Evolutionary conservation across 2,329 filamentous ascomycete genomes (phyloP).

Genomic region (Hypoxylon sp.): DNA sequence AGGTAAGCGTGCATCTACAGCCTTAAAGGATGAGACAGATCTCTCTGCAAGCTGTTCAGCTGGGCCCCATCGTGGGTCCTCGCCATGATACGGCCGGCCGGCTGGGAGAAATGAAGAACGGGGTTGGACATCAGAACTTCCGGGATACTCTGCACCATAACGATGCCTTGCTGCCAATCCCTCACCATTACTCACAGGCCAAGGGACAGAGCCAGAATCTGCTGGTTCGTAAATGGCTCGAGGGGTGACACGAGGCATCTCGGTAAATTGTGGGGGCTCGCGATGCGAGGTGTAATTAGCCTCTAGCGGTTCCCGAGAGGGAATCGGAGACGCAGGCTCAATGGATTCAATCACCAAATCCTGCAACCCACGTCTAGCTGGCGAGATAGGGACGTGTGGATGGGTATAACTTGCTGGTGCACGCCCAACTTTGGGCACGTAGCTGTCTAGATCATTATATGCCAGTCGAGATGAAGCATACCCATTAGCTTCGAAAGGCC

Average conservation of each 20-base stretch:
- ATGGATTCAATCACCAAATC: slow-evolving; percentile 47
- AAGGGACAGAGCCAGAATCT: slow-evolving; percentile 27
- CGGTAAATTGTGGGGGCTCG: slow-evolving; percentile 35
- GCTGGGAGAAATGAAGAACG: slow-evolving; percentile 37
- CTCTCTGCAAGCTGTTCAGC: slow-evolving; percentile 32
- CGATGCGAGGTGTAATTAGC: slow-evolving; percentile 26
- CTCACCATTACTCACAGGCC: slow-evolving; percentile 35
- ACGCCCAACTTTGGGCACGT: slow-evolving; percentile 48
- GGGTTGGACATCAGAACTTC: slow-evolving; percentile 28
- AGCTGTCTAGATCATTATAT: slow-evolving; percentile 37
- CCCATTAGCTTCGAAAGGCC: slow-evolving; percentile 17
- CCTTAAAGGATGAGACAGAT: slow-evolving; percentile 10
- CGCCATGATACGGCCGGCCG: slow-evolving; percentile 33
- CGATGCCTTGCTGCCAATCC: slow-evolving; percentile 37
- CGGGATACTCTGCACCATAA: slow-evolving; percentile 38
- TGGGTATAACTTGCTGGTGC: slow-evolving; percentile 20
- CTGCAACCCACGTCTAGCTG: slow-evolving; percentile 43
- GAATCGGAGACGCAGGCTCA: slow-evolving; percentile 44
- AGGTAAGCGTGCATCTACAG: slow-evolving; percentile 12
- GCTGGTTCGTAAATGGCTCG: slow-evolving; percentile 34
- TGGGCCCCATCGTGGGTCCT: slow-evolving; percentile 27
- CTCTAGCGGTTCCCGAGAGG: slow-evolving; percentile 19
- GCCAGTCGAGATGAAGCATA: slow-evolving; percentile 34
- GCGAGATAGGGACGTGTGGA: slow-evolving; percentile 37
- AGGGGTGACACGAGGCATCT: slow-evolving; percentile 37